Base-by-base conservation (phyloP, 2,329 filamentous ascomycete genomes). In the Zymoseptoria tritici region DNA sequence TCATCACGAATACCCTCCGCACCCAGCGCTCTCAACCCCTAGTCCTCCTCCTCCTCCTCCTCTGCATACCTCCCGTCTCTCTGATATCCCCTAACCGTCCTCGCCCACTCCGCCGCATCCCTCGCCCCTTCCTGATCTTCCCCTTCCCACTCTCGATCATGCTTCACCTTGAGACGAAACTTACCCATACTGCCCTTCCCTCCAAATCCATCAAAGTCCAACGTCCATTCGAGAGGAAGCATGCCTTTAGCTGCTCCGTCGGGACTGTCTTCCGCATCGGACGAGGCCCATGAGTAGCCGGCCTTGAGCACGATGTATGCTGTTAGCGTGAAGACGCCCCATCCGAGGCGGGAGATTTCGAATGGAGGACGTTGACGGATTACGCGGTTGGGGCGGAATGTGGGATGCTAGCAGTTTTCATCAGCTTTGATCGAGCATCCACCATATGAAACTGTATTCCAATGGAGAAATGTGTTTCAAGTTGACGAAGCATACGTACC, bases 231-330 rank as follows among this genome's bases (percentile, higher is more conserved):
- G 46, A 79, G 63, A 36, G 71, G 71, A 22, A 79, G 62, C 55
- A 69, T 66, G 1, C 71, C 70, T 52, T 74, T 73, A 9, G 62
- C 64, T 13, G 70, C 70, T 7, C 70, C 73, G 26, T 72, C 66
- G 1, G 66, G 67, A 16, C 70, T 66, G 31, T 70, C 66, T 20
- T 70, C 66, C 8, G 73, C 73, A 22, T 76, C 74, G 19, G 73
- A 71, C 4, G 73, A 72, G 1, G 79, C 67, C 78, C 78, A 80
- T 4, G 66, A 70, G 56, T 77, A 80, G 1, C 76, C 75, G 4
- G 72, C 68, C 53, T 78, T 78, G 31, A 80, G 67, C 1, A 78
- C 66, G 2, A 79, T 71, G 49, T 72, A 67, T 0, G 73, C 74
- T 11, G 70, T 64, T n/a, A 79, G 68, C 1, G 66, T 71, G 61